A percentile compares a stretch with the other conserved stretches of the same genome.
These are phyloP conservation scores for Boletus rex-veris DNA, from an alignment of 768 basidiomycete species.

Conservation along the genomic window DNA sequence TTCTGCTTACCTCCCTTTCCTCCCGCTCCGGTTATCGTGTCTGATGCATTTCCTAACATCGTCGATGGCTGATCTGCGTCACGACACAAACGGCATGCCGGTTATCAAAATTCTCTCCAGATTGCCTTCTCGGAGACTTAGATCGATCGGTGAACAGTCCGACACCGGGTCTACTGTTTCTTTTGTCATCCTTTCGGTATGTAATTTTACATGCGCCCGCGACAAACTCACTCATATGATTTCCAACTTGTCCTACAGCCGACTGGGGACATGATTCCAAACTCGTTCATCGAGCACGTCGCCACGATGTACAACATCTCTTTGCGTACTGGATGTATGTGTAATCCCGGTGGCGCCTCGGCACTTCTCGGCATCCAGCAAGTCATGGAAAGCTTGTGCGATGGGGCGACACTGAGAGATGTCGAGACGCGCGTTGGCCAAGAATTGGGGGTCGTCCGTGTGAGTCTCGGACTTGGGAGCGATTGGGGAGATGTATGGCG, in stretches of 20 bases:
- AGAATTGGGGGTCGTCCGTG: conserved; percentile 71
- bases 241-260: conserved; percentile 39
- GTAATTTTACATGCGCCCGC: conserved; percentile 21
- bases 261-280: conserved; percentile 61
- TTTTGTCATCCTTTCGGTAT: conserved; percentile 59
- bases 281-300: conserved; percentile 69
- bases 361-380: conserved; percentile 63
- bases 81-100: conserved; percentile 55
- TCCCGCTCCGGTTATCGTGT: conserved; percentile 70
- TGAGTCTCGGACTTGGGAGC: conserved; percentile 77
- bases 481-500: conserved; percentile 73
- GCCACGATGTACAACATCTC: conserved; percentile 66
- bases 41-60: conserved; percentile 60
- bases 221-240: neutral
- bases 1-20: conserved; percentile 73
- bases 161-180: conserved; percentile 64
- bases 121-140: conserved; percentile 50
- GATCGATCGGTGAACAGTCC: conserved; percentile 58
- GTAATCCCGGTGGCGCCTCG: conserved; percentile 81
- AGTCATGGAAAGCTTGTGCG: conserved; percentile 58
- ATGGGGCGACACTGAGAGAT: conserved; percentile 57
- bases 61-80: conserved; percentile 55
- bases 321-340: conserved; percentile 82
- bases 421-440: conserved; percentile 59
- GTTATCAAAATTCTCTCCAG: conserved; percentile 70